A percentile compares a stretch with the other conserved stretches of the same genome.
These are phyloP conservation scores for Kurtzmaniella quercitrusa DNA, from an alignment of 1,139 yeast genomes.

Conservation along the genomic window DNA sequence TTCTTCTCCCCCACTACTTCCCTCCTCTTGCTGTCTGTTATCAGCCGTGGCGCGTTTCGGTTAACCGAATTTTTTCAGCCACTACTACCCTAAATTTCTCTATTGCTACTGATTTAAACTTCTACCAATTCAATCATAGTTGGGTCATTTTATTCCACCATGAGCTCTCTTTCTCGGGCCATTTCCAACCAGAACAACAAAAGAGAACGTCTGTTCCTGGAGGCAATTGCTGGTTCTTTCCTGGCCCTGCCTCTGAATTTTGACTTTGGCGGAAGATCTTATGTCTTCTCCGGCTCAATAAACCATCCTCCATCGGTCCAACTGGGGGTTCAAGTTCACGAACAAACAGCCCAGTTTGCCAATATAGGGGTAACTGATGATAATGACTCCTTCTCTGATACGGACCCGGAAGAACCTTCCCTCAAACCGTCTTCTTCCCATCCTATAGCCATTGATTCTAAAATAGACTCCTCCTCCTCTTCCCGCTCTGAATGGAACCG, in stretches of 20 bases:
- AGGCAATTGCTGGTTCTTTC: slow-evolving; percentile 19
- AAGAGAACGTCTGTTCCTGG: slow-evolving; percentile 21
- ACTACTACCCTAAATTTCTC: background rate
- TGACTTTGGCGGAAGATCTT: slow-evolving; percentile 44
- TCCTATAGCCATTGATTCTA: slow-evolving; percentile 20
- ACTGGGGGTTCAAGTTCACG: slow-evolving; percentile 51
- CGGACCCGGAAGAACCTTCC: background rate
- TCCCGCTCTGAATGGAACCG: background rate
- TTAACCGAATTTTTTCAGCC: background rate
- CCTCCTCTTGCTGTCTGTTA: background rate
- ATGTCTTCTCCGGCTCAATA: slow-evolving; percentile 24
- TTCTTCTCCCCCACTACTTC: too few species aligned
- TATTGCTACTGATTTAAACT: background rate
- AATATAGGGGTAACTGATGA: slow-evolving; percentile 54
- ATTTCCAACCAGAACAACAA: slow-evolving; percentile 11
- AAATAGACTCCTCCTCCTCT: background rate
- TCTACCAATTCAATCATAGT: background rate
- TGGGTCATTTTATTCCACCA: background rate
- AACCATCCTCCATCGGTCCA: slow-evolving; percentile 38
- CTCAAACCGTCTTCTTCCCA: slow-evolving; percentile 14
- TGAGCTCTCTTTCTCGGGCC: slow-evolving; percentile 2
- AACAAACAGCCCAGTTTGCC: slow-evolving; percentile 62
- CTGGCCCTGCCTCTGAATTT: slow-evolving; percentile 23
- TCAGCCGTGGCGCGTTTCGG: background rate
- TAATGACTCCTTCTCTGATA: slow-evolving; percentile 10